Evolutionary conservation across 495 filamentous ascomycete species (phyloP), one percentile per base, ranked within the genome.

Genomic region (Rostrohypoxylon terebratum): DNA sequence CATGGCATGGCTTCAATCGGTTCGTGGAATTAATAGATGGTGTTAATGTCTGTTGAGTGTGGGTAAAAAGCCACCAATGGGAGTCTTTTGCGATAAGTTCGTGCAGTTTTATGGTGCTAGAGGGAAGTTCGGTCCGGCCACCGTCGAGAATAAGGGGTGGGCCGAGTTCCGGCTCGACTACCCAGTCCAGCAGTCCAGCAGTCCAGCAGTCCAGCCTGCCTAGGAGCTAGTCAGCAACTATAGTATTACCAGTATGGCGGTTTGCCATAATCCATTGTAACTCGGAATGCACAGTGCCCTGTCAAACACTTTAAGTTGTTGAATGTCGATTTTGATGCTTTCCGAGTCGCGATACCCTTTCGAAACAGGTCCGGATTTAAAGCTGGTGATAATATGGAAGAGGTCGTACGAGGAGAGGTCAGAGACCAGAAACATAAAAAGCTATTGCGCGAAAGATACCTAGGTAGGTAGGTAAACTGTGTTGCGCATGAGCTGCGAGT

Each of bases 41-140:
- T 9, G 44, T 40, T 42, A n/a, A 54, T n/a, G 36, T 44, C 14
- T 20, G 31, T 54, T 50, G 36, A 64, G 68, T 36, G 54, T 40
- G 0, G 11, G 28, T 36, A 18, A 62, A 61, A 50, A 20, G 5
- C 63, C 72, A 62, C 72, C 68, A 75, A 75, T 71, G 62, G 72
- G 72, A 66, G 44, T 40, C 14, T 18, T 59, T 70, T 70, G 66
- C 71, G 72, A 74, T 63, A 60, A 68, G 58, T 67, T 70, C 54
- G 58, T 65, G 72, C 48, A 75, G 63, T 62, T 54, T 20, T 33
- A 36, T 58, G 31, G 61, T 69, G 62, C 66, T 61, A 71, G 45
- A 68, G 68, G 72, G 72, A 75, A 71, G 10, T 64, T 75, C 72
- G 72, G 72, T 51, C 72, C 72, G 72, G 54, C 28, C 63, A 68